Conservation (phyloP, 306 rosid genomes). For the Morella rubra region DNA sequence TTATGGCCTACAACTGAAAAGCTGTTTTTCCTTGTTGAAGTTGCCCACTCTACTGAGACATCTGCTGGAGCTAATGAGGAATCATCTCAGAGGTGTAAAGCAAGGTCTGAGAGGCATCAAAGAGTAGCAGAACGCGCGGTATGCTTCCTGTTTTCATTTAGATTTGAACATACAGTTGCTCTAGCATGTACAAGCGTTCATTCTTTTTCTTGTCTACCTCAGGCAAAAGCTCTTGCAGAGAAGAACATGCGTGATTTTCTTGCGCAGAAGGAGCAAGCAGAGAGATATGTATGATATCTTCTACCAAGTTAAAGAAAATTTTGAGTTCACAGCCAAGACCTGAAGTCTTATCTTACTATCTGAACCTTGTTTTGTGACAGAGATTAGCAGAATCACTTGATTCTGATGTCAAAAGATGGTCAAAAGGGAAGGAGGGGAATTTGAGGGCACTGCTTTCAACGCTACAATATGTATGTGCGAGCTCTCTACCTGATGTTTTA, state of each 20-base stretch:
- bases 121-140: slow-evolving; percentile 86
- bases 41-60: slow-evolving; percentile 41
- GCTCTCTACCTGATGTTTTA: slow-evolving; percentile 16
- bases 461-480: slow-evolving; percentile 75
- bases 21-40: slow-evolving; percentile 36
- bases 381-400: slow-evolving; percentile 82
- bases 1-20: slow-evolving; percentile 2
- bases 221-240: slow-evolving; percentile 94
- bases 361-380: slow-evolving; percentile 50
- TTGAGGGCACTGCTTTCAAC: slow-evolving; percentile 95
- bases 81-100: slow-evolving; percentile 79
- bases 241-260: slow-evolving; percentile 82
- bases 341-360: slow-evolving; percentile 23
- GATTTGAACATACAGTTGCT: slow-evolving; percentile 14
- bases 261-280: slow-evolving; percentile 83
- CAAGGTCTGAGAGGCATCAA: slow-evolving; percentile 77
- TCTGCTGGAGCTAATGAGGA: slow-evolving; percentile 54
- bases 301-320: background rate
- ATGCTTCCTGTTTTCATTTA: slow-evolving; percentile 37
- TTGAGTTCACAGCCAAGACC: slow-evolving; percentile 2
- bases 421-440: slow-evolving; percentile 89
- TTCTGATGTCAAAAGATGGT: slow-evolving; percentile 94
- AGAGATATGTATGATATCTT: slow-evolving; percentile 62
- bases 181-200: slow-evolving; percentile 27
- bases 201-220: slow-evolving; percentile 33